Percentiles rank a stretch among this genome's conserved stretches.
These are phyloP conservation scores for Cryptosporidium felis DNA, from an alignment of 169 alveolate species.

Conservation along the genomic window DNA sequence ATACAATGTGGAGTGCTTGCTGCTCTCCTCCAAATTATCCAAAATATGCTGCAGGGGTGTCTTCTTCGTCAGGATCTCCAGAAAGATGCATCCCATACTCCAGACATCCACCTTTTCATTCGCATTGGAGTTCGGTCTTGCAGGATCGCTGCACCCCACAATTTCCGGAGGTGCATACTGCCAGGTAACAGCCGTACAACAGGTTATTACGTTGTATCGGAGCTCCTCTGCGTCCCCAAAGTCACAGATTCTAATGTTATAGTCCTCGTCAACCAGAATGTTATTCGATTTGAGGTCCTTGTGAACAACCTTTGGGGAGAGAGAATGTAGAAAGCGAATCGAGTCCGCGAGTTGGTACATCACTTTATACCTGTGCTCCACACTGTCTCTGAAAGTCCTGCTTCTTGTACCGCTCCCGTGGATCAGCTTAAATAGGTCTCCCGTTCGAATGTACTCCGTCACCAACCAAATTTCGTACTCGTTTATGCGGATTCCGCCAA, in stretches of 20 bases:
- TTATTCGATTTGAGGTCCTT: conserved; percentile 92
- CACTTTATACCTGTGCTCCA: conserved; percentile 25
- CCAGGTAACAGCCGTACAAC: conserved; percentile 75
- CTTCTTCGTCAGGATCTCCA: conserved; percentile 41
- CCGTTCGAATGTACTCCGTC: conserved; percentile 66
- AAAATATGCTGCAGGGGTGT: conserved; percentile 69
- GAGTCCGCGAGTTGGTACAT: conserved; percentile 71
- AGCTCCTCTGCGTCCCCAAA: conserved; percentile 82
- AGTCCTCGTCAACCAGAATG: conserved; percentile 81
- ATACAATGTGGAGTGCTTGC: conserved; percentile 67
- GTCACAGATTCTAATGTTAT: conserved; percentile 85
- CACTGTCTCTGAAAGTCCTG: conserved; percentile 5
- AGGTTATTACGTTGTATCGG: conserved; percentile 40
- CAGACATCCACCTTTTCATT: conserved; percentile 73
- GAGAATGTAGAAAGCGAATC: conserved; percentile 55
- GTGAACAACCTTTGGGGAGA: conserved; percentile 87
- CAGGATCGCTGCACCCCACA: conserved; percentile 72
- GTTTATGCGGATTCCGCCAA: conserved; percentile 68
- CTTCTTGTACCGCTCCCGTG: conserved; percentile 44
- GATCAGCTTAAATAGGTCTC: conserved; percentile 58
- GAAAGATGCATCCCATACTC: conserved; percentile 72
- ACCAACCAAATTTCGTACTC: conserved; percentile 72
- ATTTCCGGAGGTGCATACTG: conserved; percentile 74
- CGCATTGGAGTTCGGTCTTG: conserved; percentile 70
- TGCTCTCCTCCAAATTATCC: conserved; percentile 36